Evolutionary conservation across 2,329 filamentous ascomycete species (phyloP), one percentile per base, ranked within the genome.

Genomic region (Fusarium guadeloupense): DNA sequence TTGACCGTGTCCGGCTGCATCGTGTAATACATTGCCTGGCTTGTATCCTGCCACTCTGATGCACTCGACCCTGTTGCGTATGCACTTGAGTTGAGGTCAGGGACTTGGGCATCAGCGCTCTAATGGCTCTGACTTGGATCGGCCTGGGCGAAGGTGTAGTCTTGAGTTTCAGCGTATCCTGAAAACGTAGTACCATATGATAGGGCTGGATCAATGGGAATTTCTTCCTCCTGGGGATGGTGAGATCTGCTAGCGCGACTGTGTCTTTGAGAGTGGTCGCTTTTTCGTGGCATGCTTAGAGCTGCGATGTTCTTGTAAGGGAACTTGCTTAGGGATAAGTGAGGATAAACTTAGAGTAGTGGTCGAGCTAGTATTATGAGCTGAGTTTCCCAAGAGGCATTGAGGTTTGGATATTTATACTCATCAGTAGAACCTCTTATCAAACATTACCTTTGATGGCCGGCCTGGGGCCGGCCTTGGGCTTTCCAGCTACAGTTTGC

Each of bases 41-140:
- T 38, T 26, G 49, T 46, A 33, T 64, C 59, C 62, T 61, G 59
- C 47, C 23, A 52, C 33, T 59, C 62, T 55, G 41, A 38, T 20
- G 9, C 30, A 51, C 41, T 53, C 12, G 54, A 17, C 16, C 43
- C 65, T 30, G 23, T 25, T 40, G 35, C 6, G n/a, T 54, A 49
- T 10, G 31, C 20, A 45, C 38, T 50, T 41, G 55, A 38, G 28
- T 42, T 38, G 30, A 45, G 53, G 21, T 52, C 58, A 62, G 45
- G 46, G 44, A 38, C 34, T 35, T 49, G 54, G n/a, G 20, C 39
- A 54, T 60, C 49, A 25, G 34, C 12, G 50, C 56, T 61, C 67
- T 69, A 69, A 9, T 57, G 64, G 51, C 45, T 53, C 33, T 67
- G 54, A 66, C 40, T 51, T 60, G 67, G 61, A 54, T 44, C 44